Conservation (phyloP, 441 rosid species). For the Arabidopsis hybrid region DNA sequence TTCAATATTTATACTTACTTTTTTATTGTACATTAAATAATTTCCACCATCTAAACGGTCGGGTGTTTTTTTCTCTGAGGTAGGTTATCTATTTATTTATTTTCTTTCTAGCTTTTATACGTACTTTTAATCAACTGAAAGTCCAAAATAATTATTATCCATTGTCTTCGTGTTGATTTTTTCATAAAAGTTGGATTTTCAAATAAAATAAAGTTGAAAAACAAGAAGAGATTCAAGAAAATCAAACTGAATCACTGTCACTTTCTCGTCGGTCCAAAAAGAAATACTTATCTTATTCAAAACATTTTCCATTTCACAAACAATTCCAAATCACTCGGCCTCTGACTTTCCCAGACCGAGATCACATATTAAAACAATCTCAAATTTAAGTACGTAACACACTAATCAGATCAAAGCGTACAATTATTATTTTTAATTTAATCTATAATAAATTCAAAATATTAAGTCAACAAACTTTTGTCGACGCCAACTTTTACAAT, state of each 20-base stretch:
- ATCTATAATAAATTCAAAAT: too few species aligned
- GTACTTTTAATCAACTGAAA: not conserved
- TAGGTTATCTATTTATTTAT: not conserved
- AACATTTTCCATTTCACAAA: not conserved
- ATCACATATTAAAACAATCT: not conserved
- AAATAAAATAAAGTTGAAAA: too few species aligned
- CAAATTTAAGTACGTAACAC: not conserved
- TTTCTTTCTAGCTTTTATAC: not conserved
- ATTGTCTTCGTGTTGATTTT: too few species aligned
- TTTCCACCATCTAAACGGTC: not conserved
- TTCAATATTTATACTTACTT: not conserved
- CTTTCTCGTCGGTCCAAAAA: not conserved
- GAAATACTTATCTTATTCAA: too few species aligned
- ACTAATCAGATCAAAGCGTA: not conserved
- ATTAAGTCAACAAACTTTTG: not conserved
- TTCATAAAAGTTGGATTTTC: too few species aligned
- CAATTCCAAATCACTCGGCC: not conserved
- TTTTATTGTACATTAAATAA: not conserved
- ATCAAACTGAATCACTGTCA: not conserved
- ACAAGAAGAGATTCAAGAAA: not conserved
- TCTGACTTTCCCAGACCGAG: not conserved
- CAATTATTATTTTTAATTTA: not conserved
- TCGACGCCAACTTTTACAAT: not conserved
- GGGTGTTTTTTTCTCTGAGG: not conserved
- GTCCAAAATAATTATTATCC: not conserved